phyloP scores from a whole-genome alignment of 495 filamentous ascomycete genomes.

The Penicillium paradoxum region DNA sequence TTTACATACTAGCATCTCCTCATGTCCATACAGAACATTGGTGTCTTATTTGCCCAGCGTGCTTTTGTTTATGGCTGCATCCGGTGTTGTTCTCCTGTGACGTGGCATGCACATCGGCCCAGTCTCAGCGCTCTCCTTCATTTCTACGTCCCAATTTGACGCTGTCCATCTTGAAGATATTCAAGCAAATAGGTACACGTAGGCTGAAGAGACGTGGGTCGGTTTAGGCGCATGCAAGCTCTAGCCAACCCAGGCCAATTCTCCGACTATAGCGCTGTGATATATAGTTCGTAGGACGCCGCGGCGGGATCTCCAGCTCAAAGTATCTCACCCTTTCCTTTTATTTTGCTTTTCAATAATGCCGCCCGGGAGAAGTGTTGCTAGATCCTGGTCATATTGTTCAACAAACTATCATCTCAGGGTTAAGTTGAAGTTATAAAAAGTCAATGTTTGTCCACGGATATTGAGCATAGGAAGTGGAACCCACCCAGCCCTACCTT shows the following conservation, averaged over 20 bases:
- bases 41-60: not conserved
- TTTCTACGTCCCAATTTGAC: slow-evolving; percentile 19
- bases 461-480: not conserved
- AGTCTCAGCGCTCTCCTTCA: slow-evolving; percentile 21
- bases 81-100: slow-evolving; percentile 31
- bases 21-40: not conserved
- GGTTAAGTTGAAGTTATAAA: not conserved
- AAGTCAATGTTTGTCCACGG: not conserved
- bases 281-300: slow-evolving; percentile 12
- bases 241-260: slow-evolving; percentile 5
- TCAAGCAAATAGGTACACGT: slow-evolving; percentile 34
- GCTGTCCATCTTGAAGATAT: slow-evolving; percentile 9
- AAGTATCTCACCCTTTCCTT: not conserved
- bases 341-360: not conserved
- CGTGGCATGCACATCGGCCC: slow-evolving; percentile 35
- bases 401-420: no score
- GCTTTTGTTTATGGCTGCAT: slow-evolving; percentile 19
- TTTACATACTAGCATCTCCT: not conserved
- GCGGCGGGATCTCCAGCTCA: not conserved
- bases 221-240: not conserved
- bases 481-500: not conserved
- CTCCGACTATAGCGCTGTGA: slow-evolving; percentile 8
- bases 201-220: slow-evolving; percentile 11
- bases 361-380: no score
- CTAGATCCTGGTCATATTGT: no score